Percentiles rank a stretch among this genome's conserved stretches.
Evolutionary conservation across 768 basidiomycete genomes (phyloP).

Genomic region (Agrocybe praecox): DNA sequence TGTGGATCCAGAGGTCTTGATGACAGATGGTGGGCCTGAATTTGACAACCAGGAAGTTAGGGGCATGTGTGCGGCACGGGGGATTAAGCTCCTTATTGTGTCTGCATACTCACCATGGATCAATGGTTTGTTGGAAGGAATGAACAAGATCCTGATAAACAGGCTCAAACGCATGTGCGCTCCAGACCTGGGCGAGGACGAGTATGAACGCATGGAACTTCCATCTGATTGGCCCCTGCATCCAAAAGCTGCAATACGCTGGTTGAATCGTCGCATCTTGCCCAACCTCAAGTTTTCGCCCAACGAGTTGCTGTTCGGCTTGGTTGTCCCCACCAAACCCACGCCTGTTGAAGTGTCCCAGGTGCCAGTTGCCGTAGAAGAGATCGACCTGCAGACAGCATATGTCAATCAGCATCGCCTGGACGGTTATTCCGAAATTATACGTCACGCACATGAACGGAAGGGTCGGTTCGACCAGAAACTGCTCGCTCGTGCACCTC

Average conservation of each 20-base stretch:
- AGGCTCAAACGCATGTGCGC: conserved; percentile 30
- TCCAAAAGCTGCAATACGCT: conserved; percentile 26
- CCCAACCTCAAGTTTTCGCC: conserved; percentile 27
- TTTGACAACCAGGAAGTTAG: conserved; percentile 35
- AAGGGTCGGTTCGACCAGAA: conserved; percentile 30
- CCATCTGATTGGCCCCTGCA: conserved; percentile 33
- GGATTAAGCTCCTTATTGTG: conserved; percentile 17
- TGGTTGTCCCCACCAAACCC: conserved; percentile 28
- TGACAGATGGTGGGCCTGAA: conserved; percentile 39
- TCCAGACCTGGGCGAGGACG: conserved; percentile 31
- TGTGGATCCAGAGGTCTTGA: conserved; percentile 29
- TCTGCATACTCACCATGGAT: conserved; percentile 44
- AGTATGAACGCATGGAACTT: conserved; percentile 16
- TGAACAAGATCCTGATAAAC: conserved; percentile 32
- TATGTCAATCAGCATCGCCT: conserved; percentile 30
- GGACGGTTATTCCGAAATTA: conserved; percentile 26
- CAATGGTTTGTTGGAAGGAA: conserved; percentile 28
- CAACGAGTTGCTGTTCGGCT: conserved; percentile 33
- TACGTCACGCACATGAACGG: conserved; percentile 20
- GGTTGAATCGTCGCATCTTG: conserved; percentile 24
- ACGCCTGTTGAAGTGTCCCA: too few relatives aligned
- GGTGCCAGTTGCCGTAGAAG: too few relatives aligned
- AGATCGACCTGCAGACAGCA: conserved; percentile 1
- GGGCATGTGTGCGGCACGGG: conserved; percentile 22
- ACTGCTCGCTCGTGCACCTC: conserved; percentile 13